A percentile compares a stretch with the other conserved stretches of the same genome.
These are phyloP conservation scores for Boletus semigastroideus DNA, from an alignment of 1,284 basidiomycete genomes.

Conservation along the genomic window DNA sequence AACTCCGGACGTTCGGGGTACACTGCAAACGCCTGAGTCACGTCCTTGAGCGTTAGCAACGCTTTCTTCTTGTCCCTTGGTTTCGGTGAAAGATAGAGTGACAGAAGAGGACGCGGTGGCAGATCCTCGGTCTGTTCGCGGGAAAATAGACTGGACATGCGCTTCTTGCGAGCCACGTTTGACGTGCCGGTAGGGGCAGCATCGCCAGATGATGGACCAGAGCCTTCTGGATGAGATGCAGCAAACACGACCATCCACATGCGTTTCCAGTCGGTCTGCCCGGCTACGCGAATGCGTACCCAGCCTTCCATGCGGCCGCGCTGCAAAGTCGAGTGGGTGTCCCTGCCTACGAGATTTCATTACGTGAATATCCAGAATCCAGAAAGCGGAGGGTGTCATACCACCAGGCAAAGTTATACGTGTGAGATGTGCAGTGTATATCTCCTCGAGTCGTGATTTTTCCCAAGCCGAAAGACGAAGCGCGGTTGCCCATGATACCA, in stretches of 20 bases:
- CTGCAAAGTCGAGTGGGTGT: slow-evolving; percentile 63
- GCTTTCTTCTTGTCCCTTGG: slow-evolving; percentile 70
- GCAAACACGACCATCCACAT: slow-evolving; percentile 83
- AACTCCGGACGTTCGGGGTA: slow-evolving; percentile 95
- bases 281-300: slow-evolving; percentile 89
- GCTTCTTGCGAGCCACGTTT: slow-evolving; percentile 47
- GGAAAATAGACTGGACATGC: slow-evolving; percentile 69
- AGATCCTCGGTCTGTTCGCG: slow-evolving; percentile 38
- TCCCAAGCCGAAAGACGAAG: slow-evolving; percentile 94
- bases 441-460: slow-evolving; percentile 92
- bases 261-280: slow-evolving; percentile 94
- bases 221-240: slow-evolving; percentile 32
- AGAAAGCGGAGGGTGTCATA: slow-evolving; percentile 28
- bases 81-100: slow-evolving; percentile 61
- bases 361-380: background rate
- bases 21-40: slow-evolving; percentile 81
- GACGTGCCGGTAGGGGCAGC: slow-evolving; percentile 11
- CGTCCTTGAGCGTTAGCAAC: slow-evolving; percentile 53
- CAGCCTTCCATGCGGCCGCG: slow-evolving; percentile 88
- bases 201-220: slow-evolving; percentile 13
- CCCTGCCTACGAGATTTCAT: slow-evolving; percentile 50
- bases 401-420: slow-evolving; percentile 65
- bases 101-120: slow-evolving; percentile 39
- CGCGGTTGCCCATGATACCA: slow-evolving; percentile 90
- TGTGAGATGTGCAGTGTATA: slow-evolving; percentile 94